Evolutionary conservation across 768 basidiomycete genomes (phyloP).

Genomic region (Xanthoconium stramineum): DNA sequence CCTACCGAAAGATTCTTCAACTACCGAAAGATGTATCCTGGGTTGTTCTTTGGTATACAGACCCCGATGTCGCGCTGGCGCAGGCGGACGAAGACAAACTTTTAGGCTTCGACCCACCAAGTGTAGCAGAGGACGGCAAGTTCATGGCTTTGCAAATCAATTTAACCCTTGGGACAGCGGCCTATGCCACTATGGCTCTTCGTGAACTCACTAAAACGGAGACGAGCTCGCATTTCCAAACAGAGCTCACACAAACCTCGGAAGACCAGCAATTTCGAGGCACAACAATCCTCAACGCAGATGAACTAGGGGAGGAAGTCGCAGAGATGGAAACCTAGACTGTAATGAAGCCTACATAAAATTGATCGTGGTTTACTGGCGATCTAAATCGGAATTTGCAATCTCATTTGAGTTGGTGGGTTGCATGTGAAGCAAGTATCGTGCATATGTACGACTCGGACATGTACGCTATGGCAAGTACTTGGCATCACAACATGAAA

Average conservation of each 20-base stretch:
- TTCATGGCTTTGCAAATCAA: conserved; percentile 87
- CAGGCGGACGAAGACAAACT: conserved; percentile 95
- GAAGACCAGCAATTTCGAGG: conserved; percentile 83
- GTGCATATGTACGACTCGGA: too few species aligned
- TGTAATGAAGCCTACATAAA: not conserved
- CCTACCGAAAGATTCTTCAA: conserved; percentile 90
- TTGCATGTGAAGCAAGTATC: too few species aligned
- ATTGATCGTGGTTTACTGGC: too few species aligned
- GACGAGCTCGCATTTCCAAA: conserved; percentile 90
- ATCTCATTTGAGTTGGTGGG: too few species aligned
- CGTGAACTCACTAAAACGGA: conserved; percentile 94
- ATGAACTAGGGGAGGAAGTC: conserved; percentile 22
- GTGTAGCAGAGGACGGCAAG: conserved; percentile 64
- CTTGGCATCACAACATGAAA: too few species aligned
- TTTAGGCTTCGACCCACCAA: conserved; percentile 74
- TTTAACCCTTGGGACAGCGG: conserved; percentile 82
- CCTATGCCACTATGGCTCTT: conserved; percentile 98
- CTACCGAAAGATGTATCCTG: conserved; percentile 79
- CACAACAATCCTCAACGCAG: conserved; percentile 24
- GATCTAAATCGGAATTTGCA: too few species aligned
- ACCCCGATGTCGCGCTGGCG: conserved; percentile 87
- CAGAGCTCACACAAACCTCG: conserved; percentile 66
- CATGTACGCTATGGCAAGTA: too few species aligned
- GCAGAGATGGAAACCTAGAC: conserved; percentile 6
- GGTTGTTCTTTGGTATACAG: conserved; percentile 83